phyloP scores from a whole-genome alignment of 2,329 filamentous ascomycete species.

The Blastomyces parvus region DNA sequence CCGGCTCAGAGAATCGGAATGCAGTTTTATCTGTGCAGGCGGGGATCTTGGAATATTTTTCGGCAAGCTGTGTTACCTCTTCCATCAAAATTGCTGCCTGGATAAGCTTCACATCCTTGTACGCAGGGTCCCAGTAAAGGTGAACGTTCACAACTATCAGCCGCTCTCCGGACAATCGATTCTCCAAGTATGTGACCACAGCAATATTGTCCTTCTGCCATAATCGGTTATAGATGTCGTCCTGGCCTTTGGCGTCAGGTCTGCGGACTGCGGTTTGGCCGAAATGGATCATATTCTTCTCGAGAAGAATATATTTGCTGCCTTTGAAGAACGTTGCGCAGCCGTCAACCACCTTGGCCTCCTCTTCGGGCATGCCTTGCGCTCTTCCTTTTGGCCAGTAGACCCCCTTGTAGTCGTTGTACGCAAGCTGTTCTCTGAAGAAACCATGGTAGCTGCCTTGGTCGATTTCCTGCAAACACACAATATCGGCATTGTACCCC shows the following conservation, averaged over 20 bases:
- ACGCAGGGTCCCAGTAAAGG: constrained; percentile 84
- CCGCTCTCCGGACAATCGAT: constrained; percentile 76
- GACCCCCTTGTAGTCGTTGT: constrained; percentile 84
- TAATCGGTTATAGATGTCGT: constrained; percentile 95
- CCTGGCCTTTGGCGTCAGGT: constrained; percentile 92
- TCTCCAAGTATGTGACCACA: constrained; percentile 85
- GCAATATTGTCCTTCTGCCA: constrained; percentile 98
- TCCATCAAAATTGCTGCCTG: constrained; percentile 96
- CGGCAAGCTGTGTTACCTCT: constrained; percentile 72
- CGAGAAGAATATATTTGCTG: constrained; percentile 85
- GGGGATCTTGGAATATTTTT: constrained; percentile 72
- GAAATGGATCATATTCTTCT: constrained; percentile 92
- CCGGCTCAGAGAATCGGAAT: constrained; percentile 43
- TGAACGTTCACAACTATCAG: constrained; percentile 91
- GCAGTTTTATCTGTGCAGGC: constrained; percentile 67
- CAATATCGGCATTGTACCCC: constrained; percentile 71
- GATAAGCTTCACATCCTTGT: constrained; percentile 90
- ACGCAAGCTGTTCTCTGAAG: constrained; percentile 76
- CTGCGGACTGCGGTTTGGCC: constrained; percentile 84
- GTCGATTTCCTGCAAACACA: constrained; percentile 90
- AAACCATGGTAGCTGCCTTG: constrained; percentile 85
- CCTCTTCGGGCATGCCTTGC: constrained; percentile 82
- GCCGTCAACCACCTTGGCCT: constrained; percentile 83
- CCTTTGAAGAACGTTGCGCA: constrained; percentile 96
- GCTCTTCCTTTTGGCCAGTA: constrained; percentile 86